phyloP scores from a whole-genome alignment of 148 eudicot species.

The Polygonum aviculare region DNA sequence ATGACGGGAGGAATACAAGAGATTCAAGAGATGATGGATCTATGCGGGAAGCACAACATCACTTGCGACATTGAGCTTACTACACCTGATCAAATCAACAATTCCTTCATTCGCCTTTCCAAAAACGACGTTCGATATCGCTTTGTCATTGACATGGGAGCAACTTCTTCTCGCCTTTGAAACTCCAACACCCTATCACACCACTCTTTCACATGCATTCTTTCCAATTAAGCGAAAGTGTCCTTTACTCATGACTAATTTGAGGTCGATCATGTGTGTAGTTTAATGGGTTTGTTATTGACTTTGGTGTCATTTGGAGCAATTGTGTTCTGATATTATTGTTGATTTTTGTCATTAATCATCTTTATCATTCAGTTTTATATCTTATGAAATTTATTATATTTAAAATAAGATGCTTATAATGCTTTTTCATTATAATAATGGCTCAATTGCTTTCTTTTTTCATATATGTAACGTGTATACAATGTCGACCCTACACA shows the following conservation, averaged over 20 bases:
- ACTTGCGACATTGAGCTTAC: conserved; percentile 59
- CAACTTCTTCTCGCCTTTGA: conserved; percentile 28
- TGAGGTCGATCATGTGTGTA: no score
- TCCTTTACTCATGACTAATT: not conserved
- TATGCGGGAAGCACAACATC: conserved; percentile 64
- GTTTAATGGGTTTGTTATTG: no score
- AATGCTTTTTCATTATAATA: not conserved
- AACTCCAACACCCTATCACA: not conserved
- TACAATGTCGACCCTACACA: no score
- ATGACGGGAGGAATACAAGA: conserved; percentile 74
- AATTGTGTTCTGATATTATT: not conserved
- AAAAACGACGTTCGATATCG: conserved; percentile 77
- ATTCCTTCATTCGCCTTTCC: conserved; percentile 51
- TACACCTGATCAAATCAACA: conserved; percentile 40
- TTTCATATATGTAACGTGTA: no score
- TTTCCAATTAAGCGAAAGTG: not conserved
- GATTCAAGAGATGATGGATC: conserved; percentile 81
- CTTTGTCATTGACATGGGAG: conserved; percentile 70
- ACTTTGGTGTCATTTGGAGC: no score
- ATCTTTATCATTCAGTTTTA: no score
- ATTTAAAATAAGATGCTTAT: not conserved
- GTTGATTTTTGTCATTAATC: not conserved
- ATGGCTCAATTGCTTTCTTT: no score
- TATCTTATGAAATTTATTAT: no score
- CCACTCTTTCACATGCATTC: not conserved